Conservation (phyloP, 1,139 yeast species). For the Geotrichum fermentans region DNA sequence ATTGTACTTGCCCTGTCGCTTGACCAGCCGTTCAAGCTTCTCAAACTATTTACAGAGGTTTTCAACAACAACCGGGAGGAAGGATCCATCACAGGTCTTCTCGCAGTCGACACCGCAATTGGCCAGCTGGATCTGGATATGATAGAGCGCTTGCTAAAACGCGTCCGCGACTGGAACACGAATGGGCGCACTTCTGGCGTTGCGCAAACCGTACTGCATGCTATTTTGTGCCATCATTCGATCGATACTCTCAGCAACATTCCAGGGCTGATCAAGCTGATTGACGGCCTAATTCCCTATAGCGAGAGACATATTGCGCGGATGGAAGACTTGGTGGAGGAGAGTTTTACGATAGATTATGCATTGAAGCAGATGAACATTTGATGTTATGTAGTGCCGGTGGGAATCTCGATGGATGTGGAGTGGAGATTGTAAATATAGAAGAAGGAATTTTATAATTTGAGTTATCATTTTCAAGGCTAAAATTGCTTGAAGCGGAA, state of each 20-base stretch:
- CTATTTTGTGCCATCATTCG: constrained; percentile 53
- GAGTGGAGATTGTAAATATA: background rate
- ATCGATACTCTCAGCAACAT: constrained; percentile 56
- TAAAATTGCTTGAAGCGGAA: constrained; percentile 4
- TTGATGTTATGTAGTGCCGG: background rate
- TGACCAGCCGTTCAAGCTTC: constrained; percentile 80
- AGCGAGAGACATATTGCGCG: constrained; percentile 79
- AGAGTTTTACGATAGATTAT: constrained; percentile 79
- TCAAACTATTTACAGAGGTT: constrained; percentile 60
- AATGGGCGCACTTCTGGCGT: constrained; percentile 75
- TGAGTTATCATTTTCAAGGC: background rate
- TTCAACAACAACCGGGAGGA: constrained; percentile 35
- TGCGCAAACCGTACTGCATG: constrained; percentile 70
- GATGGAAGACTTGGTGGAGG: constrained; percentile 73
- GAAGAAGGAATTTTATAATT: background rate
- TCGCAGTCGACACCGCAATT: constrained; percentile 62
- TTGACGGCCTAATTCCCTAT: constrained; percentile 79
- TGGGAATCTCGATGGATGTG: background rate
- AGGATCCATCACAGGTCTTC: constrained; percentile 50
- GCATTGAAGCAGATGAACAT: constrained; percentile 58
- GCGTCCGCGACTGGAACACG: constrained; percentile 92
- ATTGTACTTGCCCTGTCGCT: constrained; percentile 77
- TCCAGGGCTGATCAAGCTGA: constrained; percentile 59
- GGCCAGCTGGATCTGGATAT: constrained; percentile 53
- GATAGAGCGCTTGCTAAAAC: constrained; percentile 50